Evolutionary conservation across 495 filamentous ascomycete species (phyloP).

Genomic region (Aspergillus kassunensis): DNA sequence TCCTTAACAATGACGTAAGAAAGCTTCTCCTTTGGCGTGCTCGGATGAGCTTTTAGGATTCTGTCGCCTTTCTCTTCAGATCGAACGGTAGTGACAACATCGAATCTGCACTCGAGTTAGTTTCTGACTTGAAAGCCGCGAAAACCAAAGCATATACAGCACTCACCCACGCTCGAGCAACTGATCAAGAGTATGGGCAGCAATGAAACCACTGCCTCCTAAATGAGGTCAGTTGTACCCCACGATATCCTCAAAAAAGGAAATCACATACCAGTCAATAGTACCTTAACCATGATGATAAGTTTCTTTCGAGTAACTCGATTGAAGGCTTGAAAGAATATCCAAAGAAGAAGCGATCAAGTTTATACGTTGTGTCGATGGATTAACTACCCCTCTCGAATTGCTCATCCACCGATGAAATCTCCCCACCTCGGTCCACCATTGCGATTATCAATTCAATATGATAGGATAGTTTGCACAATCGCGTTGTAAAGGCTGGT

Average conservation of each 20-base stretch:
- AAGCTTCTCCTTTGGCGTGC: conserved; percentile 58
- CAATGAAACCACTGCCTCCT: conserved; percentile 70
- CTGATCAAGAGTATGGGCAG: conserved; percentile 74
- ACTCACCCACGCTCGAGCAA: conserved; percentile 57
- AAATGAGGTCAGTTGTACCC: conserved; percentile 4
- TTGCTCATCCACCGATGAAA: neutral
- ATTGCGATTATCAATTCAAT: conserved; percentile 9
- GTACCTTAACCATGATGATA: conserved; percentile 44
- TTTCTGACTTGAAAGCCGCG: too few relatives aligned
- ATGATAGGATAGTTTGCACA: conserved; percentile 12
- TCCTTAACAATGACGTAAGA: conserved; percentile 77
- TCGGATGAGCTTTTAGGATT: conserved; percentile 65
- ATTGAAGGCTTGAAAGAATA: too few relatives aligned
- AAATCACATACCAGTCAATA: conserved; percentile 35
- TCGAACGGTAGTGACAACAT: conserved; percentile 81
- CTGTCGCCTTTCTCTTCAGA: conserved; percentile 71
- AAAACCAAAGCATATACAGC: too few relatives aligned
- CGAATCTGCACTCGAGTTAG: too few relatives aligned
- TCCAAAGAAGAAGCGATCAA: too few relatives aligned
- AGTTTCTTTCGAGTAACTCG: conserved; percentile 1
- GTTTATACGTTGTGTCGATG: too few relatives aligned
- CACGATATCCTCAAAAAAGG: neutral
- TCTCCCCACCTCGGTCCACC: conserved; percentile 17
- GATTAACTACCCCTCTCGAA: conserved; percentile 12
- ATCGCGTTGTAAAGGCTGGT: neutral